Evolutionary conservation across 169 alveolate species (phyloP).

Genomic region (Plasmodium ovale): DNA sequence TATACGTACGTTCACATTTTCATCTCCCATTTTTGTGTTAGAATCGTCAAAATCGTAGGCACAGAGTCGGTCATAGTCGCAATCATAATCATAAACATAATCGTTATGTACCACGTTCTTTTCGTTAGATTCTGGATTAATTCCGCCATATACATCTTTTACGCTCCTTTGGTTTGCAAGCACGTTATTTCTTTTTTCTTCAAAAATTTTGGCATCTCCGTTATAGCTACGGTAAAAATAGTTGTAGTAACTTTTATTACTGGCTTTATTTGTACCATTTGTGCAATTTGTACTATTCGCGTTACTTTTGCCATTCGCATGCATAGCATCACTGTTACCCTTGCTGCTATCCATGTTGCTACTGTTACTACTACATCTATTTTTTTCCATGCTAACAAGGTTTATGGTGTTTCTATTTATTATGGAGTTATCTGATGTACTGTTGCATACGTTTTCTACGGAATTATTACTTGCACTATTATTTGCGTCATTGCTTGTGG

Average conservation of each 20-base stretch:
- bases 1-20: background rate
- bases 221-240: background rate
- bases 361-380: background rate
- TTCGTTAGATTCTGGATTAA: background rate
- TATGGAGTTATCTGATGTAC: no score
- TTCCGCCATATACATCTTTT: background rate
- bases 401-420: background rate
- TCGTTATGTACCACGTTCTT: background rate
- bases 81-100: background rate
- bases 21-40: background rate
- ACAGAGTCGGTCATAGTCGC: no score
- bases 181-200: constrained; percentile 3
- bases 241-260: background rate
- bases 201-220: background rate
- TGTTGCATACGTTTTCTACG: no score
- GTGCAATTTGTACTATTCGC: background rate
- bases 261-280: background rate
- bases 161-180: background rate
- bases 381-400: background rate
- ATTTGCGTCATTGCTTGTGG: background rate
- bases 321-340: no score
- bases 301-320: no score
- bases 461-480: no score
- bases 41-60: background rate
- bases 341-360: background rate